phyloP scores from a whole-genome alignment of 805 yeast species.

The Babjeviella inositovora region DNA sequence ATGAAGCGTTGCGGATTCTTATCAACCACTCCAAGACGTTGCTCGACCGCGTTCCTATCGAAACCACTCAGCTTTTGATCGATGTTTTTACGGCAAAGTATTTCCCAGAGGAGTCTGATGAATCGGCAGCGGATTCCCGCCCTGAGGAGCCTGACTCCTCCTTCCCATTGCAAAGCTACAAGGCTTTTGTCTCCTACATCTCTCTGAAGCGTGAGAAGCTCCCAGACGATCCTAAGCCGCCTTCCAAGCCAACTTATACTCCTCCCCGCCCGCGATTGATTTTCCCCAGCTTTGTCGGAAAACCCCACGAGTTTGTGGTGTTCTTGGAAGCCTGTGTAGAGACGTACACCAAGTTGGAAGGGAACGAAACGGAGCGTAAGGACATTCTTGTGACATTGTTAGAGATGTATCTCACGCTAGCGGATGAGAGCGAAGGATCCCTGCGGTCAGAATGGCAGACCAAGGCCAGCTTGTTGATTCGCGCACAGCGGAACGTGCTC shows the following conservation, averaged over 20 bases:
- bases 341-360: slow-evolving; percentile 63
- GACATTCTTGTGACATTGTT: slow-evolving; percentile 66
- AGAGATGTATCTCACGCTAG: slow-evolving; percentile 62
- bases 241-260: slow-evolving; percentile 46
- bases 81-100: slow-evolving; percentile 83
- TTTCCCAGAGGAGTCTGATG: slow-evolving; percentile 18
- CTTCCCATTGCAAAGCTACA: slow-evolving; percentile 26
- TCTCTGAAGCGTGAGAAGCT: slow-evolving; percentile 1
- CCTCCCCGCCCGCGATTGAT: slow-evolving; percentile 87
- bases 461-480: slow-evolving; percentile 43
- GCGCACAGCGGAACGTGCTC: slow-evolving; percentile 26
- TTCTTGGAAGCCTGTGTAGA: slow-evolving; percentile 85
- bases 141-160: slow-evolving; percentile 3
- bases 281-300: slow-evolving; percentile 74
- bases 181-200: slow-evolving; percentile 41
- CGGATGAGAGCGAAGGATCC: slow-evolving; percentile 10
- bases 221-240: too few species aligned
- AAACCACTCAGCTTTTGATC: slow-evolving; percentile 69
- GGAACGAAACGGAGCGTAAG: slow-evolving; percentile 48
- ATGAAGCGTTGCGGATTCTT: slow-evolving; percentile 61
- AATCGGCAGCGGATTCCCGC: slow-evolving; percentile 4
- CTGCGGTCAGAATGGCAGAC: slow-evolving; percentile 35
- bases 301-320: slow-evolving; percentile 78
- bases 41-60: slow-evolving; percentile 56
- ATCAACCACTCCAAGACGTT: slow-evolving; percentile 49